Evolutionary conservation across 1,284 basidiomycete genomes (phyloP).

Genomic region (Tilletia walkeri): DNA sequence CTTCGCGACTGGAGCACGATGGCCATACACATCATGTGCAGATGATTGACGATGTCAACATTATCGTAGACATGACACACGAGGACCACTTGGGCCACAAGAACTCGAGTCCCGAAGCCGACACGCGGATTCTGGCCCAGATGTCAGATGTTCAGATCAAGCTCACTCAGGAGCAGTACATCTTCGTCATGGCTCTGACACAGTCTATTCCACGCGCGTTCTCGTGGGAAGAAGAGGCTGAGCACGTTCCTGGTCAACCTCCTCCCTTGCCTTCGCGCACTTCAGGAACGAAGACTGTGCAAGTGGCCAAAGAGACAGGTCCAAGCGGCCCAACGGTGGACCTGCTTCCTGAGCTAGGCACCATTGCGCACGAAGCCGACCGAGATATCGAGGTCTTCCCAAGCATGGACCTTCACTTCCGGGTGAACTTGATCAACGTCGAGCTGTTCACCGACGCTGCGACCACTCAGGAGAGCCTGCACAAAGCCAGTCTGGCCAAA

Average conservation of each 20-base stretch:
- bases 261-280: conserved; percentile 4
- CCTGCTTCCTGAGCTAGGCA: conserved; percentile 61
- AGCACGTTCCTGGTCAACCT: not conserved
- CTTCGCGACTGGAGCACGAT: conserved; percentile 39
- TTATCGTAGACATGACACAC: conserved; percentile 73
- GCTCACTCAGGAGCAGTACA: conserved; percentile 87
- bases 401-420: conserved; percentile 74
- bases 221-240: conserved; percentile 52
- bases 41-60: conserved; percentile 88
- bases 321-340: conserved; percentile 51
- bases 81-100: conserved; percentile 22
- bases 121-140: conserved; percentile 63
- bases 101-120: conserved; percentile 53
- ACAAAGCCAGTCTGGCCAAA: conserved; percentile 77
- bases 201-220: conserved; percentile 73
- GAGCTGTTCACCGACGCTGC: conserved; percentile 81
- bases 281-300: not conserved
- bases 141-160: conserved; percentile 88
- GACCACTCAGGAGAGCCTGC: conserved; percentile 65
- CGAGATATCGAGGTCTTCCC: conserved; percentile 45
- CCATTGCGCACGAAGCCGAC: conserved; percentile 48
- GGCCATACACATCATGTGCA: conserved; percentile 59
- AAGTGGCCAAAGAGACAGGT: not conserved
- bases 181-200: conserved; percentile 70
- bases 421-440: conserved; percentile 74